Conservation (phyloP, 1,139 yeast genomes). For the Sugiyamaella grinbergsii region DNA sequence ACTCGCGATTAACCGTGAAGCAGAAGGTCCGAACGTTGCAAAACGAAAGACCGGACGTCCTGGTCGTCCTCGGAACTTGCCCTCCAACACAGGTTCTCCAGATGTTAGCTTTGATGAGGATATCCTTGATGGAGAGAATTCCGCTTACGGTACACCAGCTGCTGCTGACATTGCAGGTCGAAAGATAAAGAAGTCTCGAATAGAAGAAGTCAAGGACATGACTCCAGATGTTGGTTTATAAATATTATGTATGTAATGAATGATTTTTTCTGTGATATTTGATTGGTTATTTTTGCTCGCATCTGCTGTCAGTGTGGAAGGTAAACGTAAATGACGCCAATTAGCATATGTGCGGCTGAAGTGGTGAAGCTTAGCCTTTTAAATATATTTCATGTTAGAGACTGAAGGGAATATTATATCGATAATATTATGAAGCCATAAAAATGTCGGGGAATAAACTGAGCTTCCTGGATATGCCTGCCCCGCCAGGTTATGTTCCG, state of each 20-base stretch:
- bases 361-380: no score
- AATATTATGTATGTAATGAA: constrained; percentile 1
- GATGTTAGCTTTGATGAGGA: constrained; percentile 30
- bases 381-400: background rate
- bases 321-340: no score
- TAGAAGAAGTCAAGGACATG: constrained; percentile 26
- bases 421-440: background rate
- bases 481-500: constrained; percentile 89
- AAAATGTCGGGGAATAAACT: constrained; percentile 19
- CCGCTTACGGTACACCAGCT: constrained; percentile 23
- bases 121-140: constrained; percentile 26
- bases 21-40: constrained; percentile 39
- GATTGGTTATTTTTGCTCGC: no score
- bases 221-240: constrained; percentile 13
- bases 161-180: constrained; percentile 26
- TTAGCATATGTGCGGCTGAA: no score
- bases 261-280: background rate
- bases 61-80: constrained; percentile 12
- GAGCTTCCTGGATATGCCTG: constrained; percentile 72
- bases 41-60: constrained; percentile 34
- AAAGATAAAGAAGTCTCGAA: constrained; percentile 30
- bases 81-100: constrained; percentile 27
- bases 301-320: no score
- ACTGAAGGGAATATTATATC: background rate
- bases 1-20: constrained; percentile 39